Evolutionary conservation across 2,329 filamentous ascomycete genomes (phyloP).

Genomic region (Venturiaceae sp.): DNA sequence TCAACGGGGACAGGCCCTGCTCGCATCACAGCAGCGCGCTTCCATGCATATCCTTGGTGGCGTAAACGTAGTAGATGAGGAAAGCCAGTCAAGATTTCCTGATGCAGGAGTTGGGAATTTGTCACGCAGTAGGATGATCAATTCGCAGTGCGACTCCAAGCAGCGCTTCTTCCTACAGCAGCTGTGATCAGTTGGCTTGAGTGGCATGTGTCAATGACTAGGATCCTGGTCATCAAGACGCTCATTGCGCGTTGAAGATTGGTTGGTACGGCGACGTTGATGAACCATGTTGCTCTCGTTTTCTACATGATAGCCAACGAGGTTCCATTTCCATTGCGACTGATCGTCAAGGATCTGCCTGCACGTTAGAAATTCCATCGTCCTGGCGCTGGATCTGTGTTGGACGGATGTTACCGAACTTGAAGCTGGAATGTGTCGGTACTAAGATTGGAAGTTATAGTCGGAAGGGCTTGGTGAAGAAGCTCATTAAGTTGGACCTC

Average conservation of each 20-base stretch:
- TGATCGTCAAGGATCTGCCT: neutral
- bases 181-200: neutral
- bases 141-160: neutral
- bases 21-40: neutral
- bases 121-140: neutral
- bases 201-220: neutral
- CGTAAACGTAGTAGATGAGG: neutral
- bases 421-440: too few species aligned
- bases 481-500: too few species aligned
- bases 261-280: neutral
- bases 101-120: too few species aligned
- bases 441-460: too few species aligned
- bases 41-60: neutral
- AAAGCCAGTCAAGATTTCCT: neutral
- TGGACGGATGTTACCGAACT: too few species aligned
- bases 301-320: too few species aligned
- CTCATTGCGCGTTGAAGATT: neutral
- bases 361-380: neutral
- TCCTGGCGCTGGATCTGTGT: neutral
- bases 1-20: neutral
- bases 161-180: too few species aligned
- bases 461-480: too few species aligned
- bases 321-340: neutral
- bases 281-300: too few species aligned
- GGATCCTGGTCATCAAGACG: neutral